Evolutionary conservation across 345 rosid genomes (phyloP), one percentile per base, ranked within the genome.

Genomic region (Reutealis trisperma): DNA sequence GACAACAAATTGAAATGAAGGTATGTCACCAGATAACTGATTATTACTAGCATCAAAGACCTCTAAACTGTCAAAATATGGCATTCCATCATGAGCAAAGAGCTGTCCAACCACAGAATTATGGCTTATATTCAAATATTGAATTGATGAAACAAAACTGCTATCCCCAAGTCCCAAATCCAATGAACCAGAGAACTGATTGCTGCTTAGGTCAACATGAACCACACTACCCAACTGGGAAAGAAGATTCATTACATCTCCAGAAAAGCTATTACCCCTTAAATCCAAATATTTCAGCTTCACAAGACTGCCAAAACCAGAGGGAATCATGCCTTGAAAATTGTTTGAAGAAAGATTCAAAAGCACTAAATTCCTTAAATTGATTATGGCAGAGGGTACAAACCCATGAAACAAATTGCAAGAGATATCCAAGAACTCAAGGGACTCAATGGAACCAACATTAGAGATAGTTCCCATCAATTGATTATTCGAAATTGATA

Each of bases 11-110:
- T 83, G 79, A 84, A 94, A 92, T n/a, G 90, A 78, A 65, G 97
- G 98, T 79, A 92, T 72, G 13, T 78, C 79, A 24, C 95, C 98
- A 57, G 77, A 83, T 76, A 94, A 84, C 75, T 78, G 86, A 82
- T 92, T 94, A 73, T 86, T 77, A 82, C 92, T 92, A 16, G 91
- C 98, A 92, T 94, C 98, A 70, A 94, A 86, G 75, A 91, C 97
- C 80, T 94, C 96, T 76, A 92, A 83, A 73, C 90, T 90, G 82
- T 92, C 97, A 51, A 94, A 94, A 86, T 68, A 94, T 3, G 96
- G 91, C 78, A 89, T 83, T 63, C 94, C 96, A 75, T 90, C 98
- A 73, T 90, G 91, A 78, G 92, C 88, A 75, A 92, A 92, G 73
- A 91, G 89, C 84, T 87, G 72, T 18, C 96, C 97, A 24, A 30